These are phyloP conservation scores for Pythium phragmiticola DNA, from an alignment of 352 stramenopile genomes.

Conservation along the genomic window DNA sequence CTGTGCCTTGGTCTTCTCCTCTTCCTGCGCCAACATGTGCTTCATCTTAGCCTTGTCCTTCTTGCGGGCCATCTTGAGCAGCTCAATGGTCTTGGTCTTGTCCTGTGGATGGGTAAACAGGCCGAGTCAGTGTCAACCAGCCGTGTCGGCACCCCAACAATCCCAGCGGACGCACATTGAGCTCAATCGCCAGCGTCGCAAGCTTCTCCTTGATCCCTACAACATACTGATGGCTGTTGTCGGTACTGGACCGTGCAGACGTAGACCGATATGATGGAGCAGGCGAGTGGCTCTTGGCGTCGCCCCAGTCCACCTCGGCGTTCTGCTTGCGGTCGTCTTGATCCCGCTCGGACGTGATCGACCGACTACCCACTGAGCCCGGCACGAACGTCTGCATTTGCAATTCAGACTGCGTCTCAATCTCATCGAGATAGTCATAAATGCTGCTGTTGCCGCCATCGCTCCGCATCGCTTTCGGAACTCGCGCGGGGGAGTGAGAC, in stretches of 20 bases:
- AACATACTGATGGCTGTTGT: slow-evolving; percentile 56
- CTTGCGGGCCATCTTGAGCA: slow-evolving; percentile 71
- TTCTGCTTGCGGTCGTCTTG: slow-evolving; percentile 14
- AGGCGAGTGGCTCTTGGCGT: slow-evolving; percentile 25
- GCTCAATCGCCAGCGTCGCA: slow-evolving; percentile 72
- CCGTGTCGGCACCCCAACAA: neutral
- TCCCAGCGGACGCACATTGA: slow-evolving; percentile 44
- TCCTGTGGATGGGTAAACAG: slow-evolving; percentile 34
- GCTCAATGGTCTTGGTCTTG: slow-evolving; percentile 83
- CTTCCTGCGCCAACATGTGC: slow-evolving; percentile 44
- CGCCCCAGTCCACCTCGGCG: slow-evolving; percentile 42
- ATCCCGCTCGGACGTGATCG: slow-evolving; percentile 8
- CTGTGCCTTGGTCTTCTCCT: slow-evolving; percentile 48
- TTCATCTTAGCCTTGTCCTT: slow-evolving; percentile 73
- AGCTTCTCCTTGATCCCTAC: slow-evolving; percentile 80
- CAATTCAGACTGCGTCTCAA: slow-evolving; percentile 61
- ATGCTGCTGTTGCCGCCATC: slow-evolving; percentile 40
- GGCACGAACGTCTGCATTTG: slow-evolving; percentile 40
- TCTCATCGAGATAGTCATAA: slow-evolving; percentile 77
- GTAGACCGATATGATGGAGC: slow-evolving; percentile 34
- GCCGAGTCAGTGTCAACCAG: neutral
- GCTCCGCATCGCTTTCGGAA: slow-evolving; percentile 3
- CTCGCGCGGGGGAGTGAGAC: slow-evolving; percentile 28
- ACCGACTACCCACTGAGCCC: slow-evolving; percentile 17
- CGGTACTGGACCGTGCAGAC: slow-evolving; percentile 28